Evolutionary conservation across 2,329 filamentous ascomycete species (phyloP), one percentile per base, ranked within the genome.

Genomic region (Davidsoniella virescens): DNA sequence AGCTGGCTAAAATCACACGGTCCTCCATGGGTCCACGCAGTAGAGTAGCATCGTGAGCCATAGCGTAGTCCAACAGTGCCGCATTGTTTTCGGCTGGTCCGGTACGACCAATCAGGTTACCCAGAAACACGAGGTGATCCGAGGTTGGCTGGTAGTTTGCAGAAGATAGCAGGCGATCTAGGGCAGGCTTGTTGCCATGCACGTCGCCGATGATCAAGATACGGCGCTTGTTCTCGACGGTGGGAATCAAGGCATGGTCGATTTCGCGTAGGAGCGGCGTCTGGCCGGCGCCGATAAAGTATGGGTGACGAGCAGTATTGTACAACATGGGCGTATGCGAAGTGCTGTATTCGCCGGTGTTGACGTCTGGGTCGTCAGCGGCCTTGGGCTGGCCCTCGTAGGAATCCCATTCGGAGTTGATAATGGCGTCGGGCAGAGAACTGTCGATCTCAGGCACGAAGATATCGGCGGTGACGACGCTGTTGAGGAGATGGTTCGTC

Each of bases 1-100:
- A 39, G 29, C 37, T 43, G 1, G 79, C 73, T 7, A 82, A 71
- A n/a, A 96, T 71, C 17, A 95, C 71, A 18, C 80, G 75, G 62
- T 96, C 88, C 62, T 98, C 92, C 65, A 94, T 85, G 65, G 95
- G 95, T 16, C 92, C 92, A 47, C 90, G 80, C 7, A 96, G 87
- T 55, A 79, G 85, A 26, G 81, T 85, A 18, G 90, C 88, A 47
- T 76, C 75, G 37, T 90, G 66, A 12, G 74, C 65, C 62, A 87
- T 83, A 37, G 86, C 81, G 40, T 87, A 70, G 52, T 82, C 76
- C 44, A 96, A 71, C 1, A 94, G 85, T 37, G 81, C 86, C 1
- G 72, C 59, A 29, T 84, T 90, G 64, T 94, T 80, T 9, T 88
- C 87, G 18, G 0, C 90, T 88, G 94, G 94, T 60, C 80, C 80